A percentile compares a stretch with the other conserved stretches of the same genome.
phyloP scores from a whole-genome alignment of 495 filamentous ascomycete species.

The Penicillium longicatenatum region DNA sequence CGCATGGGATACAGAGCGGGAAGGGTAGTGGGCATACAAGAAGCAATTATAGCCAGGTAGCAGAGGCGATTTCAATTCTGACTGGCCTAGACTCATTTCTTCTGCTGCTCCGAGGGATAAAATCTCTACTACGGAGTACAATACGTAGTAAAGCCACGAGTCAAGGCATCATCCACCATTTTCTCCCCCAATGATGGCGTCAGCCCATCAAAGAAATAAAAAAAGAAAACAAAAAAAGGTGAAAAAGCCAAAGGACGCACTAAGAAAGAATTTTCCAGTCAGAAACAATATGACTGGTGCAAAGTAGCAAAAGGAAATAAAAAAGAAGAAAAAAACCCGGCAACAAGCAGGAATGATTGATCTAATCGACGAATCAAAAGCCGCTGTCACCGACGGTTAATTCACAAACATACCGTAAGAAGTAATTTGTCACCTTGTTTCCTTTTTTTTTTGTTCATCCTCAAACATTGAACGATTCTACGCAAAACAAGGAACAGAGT shows the following conservation, averaged over 20 bases:
- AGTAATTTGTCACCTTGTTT: slow-evolving; percentile 1
- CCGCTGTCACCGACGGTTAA: neutral
- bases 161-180: neutral
- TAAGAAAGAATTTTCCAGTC: slow-evolving; percentile 4
- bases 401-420: slow-evolving; percentile 14
- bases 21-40: slow-evolving; percentile 8
- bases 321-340: slow-evolving; percentile 14
- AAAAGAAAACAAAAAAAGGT: slow-evolving; percentile 1
- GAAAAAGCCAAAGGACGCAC: neutral
- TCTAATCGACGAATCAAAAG: slow-evolving; percentile 1
- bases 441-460: slow-evolving; percentile 17
- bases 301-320: slow-evolving; percentile 8
- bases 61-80: slow-evolving; percentile 23
- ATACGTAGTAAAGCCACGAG: neutral
- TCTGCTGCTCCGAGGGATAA: slow-evolving; percentile 25
- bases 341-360: slow-evolving; percentile 8
- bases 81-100: slow-evolving; percentile 32
- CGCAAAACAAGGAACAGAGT: no score
- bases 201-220: slow-evolving; percentile 15
- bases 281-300: slow-evolving; percentile 22
- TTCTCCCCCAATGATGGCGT: slow-evolving; percentile 17
- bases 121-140: neutral
- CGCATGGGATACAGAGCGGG: neutral
- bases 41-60: slow-evolving; percentile 20
- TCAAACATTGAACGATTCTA: slow-evolving; percentile 8